These are phyloP conservation scores for Mycena haematopus DNA, from an alignment of 768 basidiomycete species.

Conservation along the genomic window DNA sequence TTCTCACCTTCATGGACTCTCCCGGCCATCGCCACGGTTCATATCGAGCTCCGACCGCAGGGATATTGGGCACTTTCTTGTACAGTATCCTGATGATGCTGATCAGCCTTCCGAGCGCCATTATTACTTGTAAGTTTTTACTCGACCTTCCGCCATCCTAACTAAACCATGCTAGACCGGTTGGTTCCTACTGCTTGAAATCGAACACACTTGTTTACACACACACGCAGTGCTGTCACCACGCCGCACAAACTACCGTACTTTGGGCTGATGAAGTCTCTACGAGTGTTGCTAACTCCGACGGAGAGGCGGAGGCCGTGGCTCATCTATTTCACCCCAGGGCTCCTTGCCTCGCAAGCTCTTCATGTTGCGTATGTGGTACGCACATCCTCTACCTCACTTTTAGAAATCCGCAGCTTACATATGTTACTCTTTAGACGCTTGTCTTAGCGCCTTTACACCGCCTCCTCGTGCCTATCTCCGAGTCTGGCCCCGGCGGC, in stretches of 20 bases:
- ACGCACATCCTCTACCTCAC: background rate
- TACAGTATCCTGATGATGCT: slow-evolving; percentile 73
- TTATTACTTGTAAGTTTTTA: slow-evolving; percentile 70
- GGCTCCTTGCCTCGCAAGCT: slow-evolving; percentile 66
- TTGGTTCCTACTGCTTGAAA: background rate
- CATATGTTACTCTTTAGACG: slow-evolving; percentile 6
- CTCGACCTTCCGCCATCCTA: slow-evolving; percentile 1
- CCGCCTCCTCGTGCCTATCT: slow-evolving; percentile 51
- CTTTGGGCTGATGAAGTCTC: slow-evolving; percentile 58
- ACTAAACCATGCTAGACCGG: slow-evolving; percentile 23
- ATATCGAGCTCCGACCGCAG: slow-evolving; percentile 68
- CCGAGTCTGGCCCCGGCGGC: slow-evolving; percentile 37
- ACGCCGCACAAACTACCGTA: slow-evolving; percentile 81
- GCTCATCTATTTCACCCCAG: slow-evolving; percentile 83
- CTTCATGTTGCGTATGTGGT: slow-evolving; percentile 53
- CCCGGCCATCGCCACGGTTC: slow-evolving; percentile 65
- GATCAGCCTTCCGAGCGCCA: slow-evolving; percentile 68
- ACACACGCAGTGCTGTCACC: slow-evolving; percentile 68
- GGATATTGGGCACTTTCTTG: slow-evolving; percentile 63
- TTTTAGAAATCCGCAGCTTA: background rate
- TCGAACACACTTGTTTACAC: background rate
- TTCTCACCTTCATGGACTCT: slow-evolving; percentile 64
- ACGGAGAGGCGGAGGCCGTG: slow-evolving; percentile 82
- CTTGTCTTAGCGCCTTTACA: slow-evolving; percentile 54
- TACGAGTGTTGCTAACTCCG: slow-evolving; percentile 78